These are phyloP conservation scores for Blastocystis sp. DNA, from an alignment of 352 stramenopile species.

Conservation along the genomic window DNA sequence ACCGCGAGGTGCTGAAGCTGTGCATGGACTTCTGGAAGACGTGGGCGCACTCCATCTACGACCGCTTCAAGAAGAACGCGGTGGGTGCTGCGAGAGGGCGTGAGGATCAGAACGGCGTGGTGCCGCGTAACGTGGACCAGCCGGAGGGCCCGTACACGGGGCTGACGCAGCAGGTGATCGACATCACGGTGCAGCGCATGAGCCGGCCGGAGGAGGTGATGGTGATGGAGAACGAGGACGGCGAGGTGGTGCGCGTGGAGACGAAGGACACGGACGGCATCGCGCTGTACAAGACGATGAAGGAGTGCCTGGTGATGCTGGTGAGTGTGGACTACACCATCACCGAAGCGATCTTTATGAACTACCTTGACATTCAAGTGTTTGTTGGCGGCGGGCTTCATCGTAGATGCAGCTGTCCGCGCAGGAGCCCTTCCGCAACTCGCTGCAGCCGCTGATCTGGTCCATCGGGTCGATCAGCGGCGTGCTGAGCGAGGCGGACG, in stretches of 20 bases:
- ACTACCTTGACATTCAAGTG: conserved; percentile 83
- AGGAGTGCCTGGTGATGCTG: conserved; percentile 96
- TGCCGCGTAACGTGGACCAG: conserved; percentile 71
- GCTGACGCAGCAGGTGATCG: conserved; percentile 85
- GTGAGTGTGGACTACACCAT: conserved; percentile 98
- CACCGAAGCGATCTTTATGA: conserved; percentile 97
- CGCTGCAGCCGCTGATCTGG: conserved; percentile 98
- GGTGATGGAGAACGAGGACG: conserved; percentile 98
- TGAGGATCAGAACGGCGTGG: background rate
- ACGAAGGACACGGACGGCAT: conserved; percentile 98
- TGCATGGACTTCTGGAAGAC: conserved; percentile 96
- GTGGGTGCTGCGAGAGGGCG: conserved; percentile 73
- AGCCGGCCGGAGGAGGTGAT: conserved; percentile 99
- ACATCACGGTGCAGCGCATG: conserved; percentile 98
- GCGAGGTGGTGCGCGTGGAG: conserved; percentile 90
- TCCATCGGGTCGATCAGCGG: conserved; percentile 96
- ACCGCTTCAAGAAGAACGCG: conserved; percentile 80
- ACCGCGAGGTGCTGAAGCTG: conserved; percentile 96
- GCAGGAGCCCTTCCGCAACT: conserved; percentile 76
- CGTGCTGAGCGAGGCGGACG: conserved; percentile 96
- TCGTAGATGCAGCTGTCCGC: conserved; percentile 43
- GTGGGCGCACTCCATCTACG: conserved; percentile 92
- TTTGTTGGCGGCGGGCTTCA: background rate
- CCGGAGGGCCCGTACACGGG: conserved; percentile 77
- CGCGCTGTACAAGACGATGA: conserved; percentile 99